Percentiles rank a stretch among this genome's conserved stretches.
Evolutionary conservation across 306 rosid genomes (phyloP).

Genomic region (Urtica urens): DNA sequence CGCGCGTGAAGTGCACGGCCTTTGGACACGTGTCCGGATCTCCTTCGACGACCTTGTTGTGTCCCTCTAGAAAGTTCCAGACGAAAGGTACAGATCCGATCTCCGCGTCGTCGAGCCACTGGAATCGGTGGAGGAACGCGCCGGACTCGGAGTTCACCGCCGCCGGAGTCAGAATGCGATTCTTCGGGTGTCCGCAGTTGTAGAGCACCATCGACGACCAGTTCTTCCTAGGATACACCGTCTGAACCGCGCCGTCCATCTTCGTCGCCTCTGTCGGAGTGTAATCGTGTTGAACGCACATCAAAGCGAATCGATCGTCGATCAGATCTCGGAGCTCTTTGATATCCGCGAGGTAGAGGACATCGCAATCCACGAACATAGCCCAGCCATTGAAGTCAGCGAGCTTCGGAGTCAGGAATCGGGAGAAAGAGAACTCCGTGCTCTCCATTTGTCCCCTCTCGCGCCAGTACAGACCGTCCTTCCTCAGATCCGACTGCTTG

Average conservation of each 20-base stretch:
- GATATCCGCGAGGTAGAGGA: slow-evolving; percentile 12
- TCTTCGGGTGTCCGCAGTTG: slow-evolving; percentile 9
- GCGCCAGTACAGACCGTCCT: slow-evolving; percentile 10
- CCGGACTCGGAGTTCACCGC: slow-evolving; percentile 4
- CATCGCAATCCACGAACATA: slow-evolving; percentile 12
- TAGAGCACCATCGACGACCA: slow-evolving; percentile 13
- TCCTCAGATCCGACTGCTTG: slow-evolving; percentile 6
- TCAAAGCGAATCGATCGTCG: slow-evolving; percentile 1
- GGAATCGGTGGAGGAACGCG: slow-evolving; percentile 9
- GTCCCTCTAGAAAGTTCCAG: slow-evolving; percentile 11
- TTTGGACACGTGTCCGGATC: slow-evolving; percentile 4
- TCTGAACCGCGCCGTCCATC: slow-evolving; percentile 12
- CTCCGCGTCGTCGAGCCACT: slow-evolving; percentile 7
- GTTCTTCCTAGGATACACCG: slow-evolving; percentile 12
- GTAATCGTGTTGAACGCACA: slow-evolving; percentile 13
- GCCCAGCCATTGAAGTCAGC: slow-evolving; percentile 10
- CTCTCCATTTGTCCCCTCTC: slow-evolving; percentile 10
- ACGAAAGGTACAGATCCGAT: slow-evolving; percentile 6
- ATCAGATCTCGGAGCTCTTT: slow-evolving; percentile 3
- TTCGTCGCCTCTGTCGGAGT: slow-evolving; percentile 9
- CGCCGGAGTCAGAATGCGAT: slow-evolving; percentile 1
- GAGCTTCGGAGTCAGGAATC: slow-evolving; percentile 4
- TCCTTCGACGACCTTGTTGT: slow-evolving; percentile 10
- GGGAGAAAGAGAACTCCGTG: slow-evolving; percentile 13
- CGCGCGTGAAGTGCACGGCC: slow-evolving; percentile 2